Conservation (phyloP, 306 rosid species). For the Cucumis melo region DNA sequence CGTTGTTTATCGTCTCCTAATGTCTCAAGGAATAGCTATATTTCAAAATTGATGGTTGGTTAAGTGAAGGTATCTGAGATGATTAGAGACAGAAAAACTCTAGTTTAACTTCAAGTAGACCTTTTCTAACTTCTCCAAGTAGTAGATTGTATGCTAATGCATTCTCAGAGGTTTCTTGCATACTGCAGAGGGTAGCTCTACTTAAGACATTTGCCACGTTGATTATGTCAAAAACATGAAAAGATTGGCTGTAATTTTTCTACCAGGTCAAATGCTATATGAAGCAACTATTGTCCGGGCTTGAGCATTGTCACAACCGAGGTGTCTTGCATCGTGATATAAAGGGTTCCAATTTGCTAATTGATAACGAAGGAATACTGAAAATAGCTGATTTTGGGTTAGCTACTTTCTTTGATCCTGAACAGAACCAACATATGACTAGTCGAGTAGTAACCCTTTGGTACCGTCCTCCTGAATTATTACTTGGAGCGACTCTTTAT, state of each 20-base stretch:
- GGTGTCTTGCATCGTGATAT: constrained; percentile 91
- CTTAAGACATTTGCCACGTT: not conserved
- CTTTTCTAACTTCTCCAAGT: not conserved
- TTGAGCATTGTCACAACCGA: constrained; percentile 84
- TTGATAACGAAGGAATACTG: constrained; percentile 72
- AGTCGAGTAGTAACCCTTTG: constrained; percentile 92
- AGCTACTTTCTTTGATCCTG: constrained; percentile 56
- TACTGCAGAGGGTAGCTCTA: not conserved
- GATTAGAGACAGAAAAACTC: not conserved
- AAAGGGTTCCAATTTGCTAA: constrained; percentile 90
- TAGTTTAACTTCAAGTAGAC: not conserved
- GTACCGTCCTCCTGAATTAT: constrained; percentile 95
- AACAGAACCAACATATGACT: constrained; percentile 61
- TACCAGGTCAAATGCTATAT: constrained; percentile 75
- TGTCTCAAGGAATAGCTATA: not conserved
- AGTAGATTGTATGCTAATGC: not conserved
- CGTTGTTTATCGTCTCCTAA: not conserved
- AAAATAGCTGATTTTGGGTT: constrained; percentile 97
- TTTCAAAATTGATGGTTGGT: not conserved
- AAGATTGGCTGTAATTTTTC: constrained; percentile 7
- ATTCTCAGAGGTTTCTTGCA: not conserved
- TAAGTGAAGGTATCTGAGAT: not conserved
- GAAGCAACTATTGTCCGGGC: constrained; percentile 91
- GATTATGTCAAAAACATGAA: constrained; percentile 18
- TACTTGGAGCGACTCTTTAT: constrained; percentile 72